Base-by-base conservation (phyloP, 2,329 filamentous ascomycete genomes). In the Fusarium foetens region DNA sequence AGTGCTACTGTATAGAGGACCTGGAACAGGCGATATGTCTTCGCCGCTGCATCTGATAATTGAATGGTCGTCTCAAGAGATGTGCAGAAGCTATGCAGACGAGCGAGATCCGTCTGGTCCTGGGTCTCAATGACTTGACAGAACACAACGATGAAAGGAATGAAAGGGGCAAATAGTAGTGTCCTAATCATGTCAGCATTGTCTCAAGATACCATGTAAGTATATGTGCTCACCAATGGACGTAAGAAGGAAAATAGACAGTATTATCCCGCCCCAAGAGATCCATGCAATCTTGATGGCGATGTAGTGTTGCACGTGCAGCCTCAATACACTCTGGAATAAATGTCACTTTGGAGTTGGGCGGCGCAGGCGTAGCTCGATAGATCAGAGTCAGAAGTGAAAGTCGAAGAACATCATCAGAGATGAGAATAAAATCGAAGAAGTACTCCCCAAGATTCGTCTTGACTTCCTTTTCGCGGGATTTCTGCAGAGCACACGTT, bases 1-100 rank as follows among this genome's bases (percentile, higher is more conserved):
- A 85, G 83, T 1, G 89, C 89, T 12, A 91, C 86, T 39, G 84
- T 88, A 70, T 87, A 85, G 54, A 91, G 84, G 5, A 90, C 85
- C 51, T 88, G 84, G 69, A 88, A 91, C 19, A 91, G 83, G 31
- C 85, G 87, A 68, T 88, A 85, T 21, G 90, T 81, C 71, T 88
- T 88, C 31, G 84, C 82, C 11, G 88, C 86, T 1, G 86, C 86
- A 60, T 88, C 76, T 3, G 81, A 83, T 5, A 83, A 72, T 8
- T 85, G 81, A 36, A 83, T 83, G 8, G 85, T 84, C 0, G 84
- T 83, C 63, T 86, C 84, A 3, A 90, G 83, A 17, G 86, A 89
- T 9, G 79, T 75, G 49, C 86, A 83, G 23, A 91, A 86, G 5
- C 82, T 83, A n/a, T 81, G 76, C 2, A 90, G 83, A 29, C 87